phyloP scores from a whole-genome alignment of 169 alveolate genomes.

The Perkinsus chesapeaki region DNA sequence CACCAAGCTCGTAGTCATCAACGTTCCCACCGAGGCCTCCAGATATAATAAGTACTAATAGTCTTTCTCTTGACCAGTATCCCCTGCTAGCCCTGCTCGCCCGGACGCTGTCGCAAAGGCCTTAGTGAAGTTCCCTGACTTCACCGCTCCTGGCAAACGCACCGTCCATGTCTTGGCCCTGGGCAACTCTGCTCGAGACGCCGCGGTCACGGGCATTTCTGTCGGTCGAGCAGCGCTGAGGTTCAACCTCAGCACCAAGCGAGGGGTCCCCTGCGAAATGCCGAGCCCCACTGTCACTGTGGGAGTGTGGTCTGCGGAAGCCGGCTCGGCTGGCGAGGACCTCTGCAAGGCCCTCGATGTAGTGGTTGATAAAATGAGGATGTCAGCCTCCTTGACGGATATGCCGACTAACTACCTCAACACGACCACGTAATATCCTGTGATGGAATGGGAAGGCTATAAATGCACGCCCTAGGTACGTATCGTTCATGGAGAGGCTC shows the following conservation, averaged over 20 bases:
- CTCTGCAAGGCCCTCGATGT: not conserved
- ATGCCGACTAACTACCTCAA: not conserved
- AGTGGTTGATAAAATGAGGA: not conserved
- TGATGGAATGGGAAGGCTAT: not conserved
- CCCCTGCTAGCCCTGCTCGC: not conserved
- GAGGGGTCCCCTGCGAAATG: not conserved
- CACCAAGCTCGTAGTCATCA: not conserved
- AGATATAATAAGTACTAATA: not conserved
- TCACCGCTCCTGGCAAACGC: not conserved
- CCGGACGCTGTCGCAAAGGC: not conserved
- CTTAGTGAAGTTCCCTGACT: not conserved
- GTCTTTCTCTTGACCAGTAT: not conserved
- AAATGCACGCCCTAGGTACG: not conserved
- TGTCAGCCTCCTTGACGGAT: not conserved
- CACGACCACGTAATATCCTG: not conserved
- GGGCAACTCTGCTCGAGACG: not conserved
- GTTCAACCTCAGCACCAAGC: not conserved
- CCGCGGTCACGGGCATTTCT: not conserved
- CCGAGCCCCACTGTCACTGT: not conserved
- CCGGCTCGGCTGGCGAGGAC: not conserved
- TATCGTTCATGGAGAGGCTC: not conserved
- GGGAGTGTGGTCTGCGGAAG: not conserved
- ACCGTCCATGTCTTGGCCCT: not conserved
- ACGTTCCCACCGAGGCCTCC: not conserved
- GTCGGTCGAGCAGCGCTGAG: not conserved